These are phyloP conservation scores for Penicillium sp. DNA, from an alignment of 2,329 filamentous ascomycete species.

Conservation along the genomic window DNA sequence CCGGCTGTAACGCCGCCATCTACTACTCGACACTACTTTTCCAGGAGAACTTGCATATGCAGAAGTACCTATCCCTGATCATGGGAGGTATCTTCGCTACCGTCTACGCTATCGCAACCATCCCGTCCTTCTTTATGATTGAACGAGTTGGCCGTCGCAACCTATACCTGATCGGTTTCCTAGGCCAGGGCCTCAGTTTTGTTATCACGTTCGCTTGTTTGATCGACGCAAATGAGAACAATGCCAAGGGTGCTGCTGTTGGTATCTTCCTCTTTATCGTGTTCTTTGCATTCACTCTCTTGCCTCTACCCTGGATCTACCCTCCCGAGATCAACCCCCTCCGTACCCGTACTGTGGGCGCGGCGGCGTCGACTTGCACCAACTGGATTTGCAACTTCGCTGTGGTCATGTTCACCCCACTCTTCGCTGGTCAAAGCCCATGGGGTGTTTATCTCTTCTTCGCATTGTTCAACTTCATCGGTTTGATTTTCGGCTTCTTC, in stretches of 20 bases:
- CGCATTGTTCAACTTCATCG: constrained; percentile 36
- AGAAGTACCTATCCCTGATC: constrained; percentile 17
- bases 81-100: constrained; percentile 28
- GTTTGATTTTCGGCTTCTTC: constrained; percentile 50
- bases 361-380: constrained; percentile 49
- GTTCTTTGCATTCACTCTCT: constrained; percentile 59
- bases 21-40: constrained; percentile 48
- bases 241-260: constrained; percentile 44
- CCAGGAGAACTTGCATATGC: constrained; percentile 33
- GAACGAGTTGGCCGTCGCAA: constrained; percentile 41
- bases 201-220: constrained; percentile 35
- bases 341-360: constrained; percentile 52
- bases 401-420: constrained; percentile 47
- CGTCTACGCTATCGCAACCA: constrained; percentile 27
- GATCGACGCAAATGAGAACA: constrained; percentile 19
- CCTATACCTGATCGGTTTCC: constrained; percentile 29
- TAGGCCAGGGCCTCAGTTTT: constrained; percentile 30
- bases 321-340: constrained; percentile 45
- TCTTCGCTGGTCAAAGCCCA: constrained; percentile 30
- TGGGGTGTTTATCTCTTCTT: constrained; percentile 45
- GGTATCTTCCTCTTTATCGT: constrained; percentile 66
- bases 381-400: constrained; percentile 57
- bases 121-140: constrained; percentile 24
- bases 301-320: constrained; percentile 7
- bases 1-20: constrained; percentile 46